A percentile compares a stretch with the other conserved stretches of the same genome.
Conservation (phyloP, 2,329 filamentous ascomycete genomes). For the Arthroderma sp. region DNA sequence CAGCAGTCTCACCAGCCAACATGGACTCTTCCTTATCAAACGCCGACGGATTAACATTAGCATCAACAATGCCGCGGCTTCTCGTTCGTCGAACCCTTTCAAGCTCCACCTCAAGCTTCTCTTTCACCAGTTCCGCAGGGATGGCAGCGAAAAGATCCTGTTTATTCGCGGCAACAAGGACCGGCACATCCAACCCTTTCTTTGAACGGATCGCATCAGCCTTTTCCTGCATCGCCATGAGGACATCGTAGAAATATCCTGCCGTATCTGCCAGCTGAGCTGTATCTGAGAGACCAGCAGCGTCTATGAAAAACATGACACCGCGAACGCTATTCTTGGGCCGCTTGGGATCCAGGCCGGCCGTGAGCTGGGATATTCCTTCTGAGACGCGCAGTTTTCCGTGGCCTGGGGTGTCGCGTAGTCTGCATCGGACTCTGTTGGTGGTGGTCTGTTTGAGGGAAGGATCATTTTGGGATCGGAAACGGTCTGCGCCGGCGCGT, state of each 20-base stretch:
- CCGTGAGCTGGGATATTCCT: conserved; percentile 26
- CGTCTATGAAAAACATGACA: conserved; percentile 81
- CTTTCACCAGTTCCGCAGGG: conserved; percentile 61
- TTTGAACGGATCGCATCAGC: background rate
- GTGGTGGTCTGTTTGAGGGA: conserved; percentile 42
- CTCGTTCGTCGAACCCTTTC: conserved; percentile 61
- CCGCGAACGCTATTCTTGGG: conserved; percentile 36
- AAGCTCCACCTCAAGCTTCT: conserved; percentile 66
- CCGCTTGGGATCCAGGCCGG: conserved; percentile 23
- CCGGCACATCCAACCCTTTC: conserved; percentile 48
- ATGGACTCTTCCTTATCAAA: conserved; percentile 61
- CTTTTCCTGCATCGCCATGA: conserved; percentile 69
- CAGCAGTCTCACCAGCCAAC: conserved; percentile 71
- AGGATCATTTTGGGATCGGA: conserved; percentile 53
- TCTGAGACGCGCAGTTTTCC: conserved; percentile 67
- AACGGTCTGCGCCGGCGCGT: conserved; percentile 45
- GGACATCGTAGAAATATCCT: conserved; percentile 73
- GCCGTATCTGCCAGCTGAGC: conserved; percentile 55
- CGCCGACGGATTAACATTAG: conserved; percentile 46
- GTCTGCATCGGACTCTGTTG: conserved; percentile 25
- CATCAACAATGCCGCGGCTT: conserved; percentile 70
- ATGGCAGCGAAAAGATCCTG: conserved; percentile 88
- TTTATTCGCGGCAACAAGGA: conserved; percentile 89
- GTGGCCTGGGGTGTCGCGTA: conserved; percentile 77
- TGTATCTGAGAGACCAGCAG: conserved; percentile 45